These are phyloP conservation scores for Metschnikowia shivogae DNA, from an alignment of 805 yeast species.

Conservation along the genomic window DNA sequence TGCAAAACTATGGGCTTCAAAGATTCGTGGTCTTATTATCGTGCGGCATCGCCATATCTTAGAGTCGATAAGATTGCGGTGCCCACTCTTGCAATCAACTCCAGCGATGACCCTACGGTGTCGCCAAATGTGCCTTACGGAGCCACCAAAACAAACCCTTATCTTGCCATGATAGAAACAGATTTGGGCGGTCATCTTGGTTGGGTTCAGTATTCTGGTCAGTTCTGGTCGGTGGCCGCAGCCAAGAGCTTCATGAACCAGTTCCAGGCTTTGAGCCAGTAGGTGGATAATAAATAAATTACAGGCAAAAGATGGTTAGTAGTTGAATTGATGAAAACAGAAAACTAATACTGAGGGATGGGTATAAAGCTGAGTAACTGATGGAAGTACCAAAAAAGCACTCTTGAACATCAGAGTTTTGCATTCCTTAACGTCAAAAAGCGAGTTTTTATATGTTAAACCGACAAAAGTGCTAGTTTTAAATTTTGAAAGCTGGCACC, in stretches of 20 bases:
- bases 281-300: too few species aligned
- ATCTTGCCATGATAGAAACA: conserved; percentile 53
- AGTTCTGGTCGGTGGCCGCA: conserved; percentile 55
- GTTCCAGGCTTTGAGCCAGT: conserved; percentile 12
- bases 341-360: too few species aligned
- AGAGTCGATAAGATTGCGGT: conserved; percentile 50
- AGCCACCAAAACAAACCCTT: conserved; percentile 50
- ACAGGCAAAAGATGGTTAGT: too few species aligned
- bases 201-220: conserved; percentile 60
- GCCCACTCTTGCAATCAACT: conserved; percentile 60
- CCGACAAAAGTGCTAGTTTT: too few species aligned
- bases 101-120: conserved; percentile 74
- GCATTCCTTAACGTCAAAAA: too few species aligned
- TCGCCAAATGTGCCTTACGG: conserved; percentile 55
- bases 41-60: conserved; percentile 54
- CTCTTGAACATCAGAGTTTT: too few species aligned
- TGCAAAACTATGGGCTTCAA: conserved; percentile 63
- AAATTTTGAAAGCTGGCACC: too few species aligned
- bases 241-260: conserved; percentile 32
- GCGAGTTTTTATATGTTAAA: too few species aligned
- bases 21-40: conserved; percentile 62
- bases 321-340: too few species aligned
- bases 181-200: conserved; percentile 79
- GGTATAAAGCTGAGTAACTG: too few species aligned
- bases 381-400: too few species aligned